Percentiles rank a stretch among this genome's conserved stretches.
Conservation (phyloP, 768 basidiomycete species). For the Rubroboletus satanas region DNA sequence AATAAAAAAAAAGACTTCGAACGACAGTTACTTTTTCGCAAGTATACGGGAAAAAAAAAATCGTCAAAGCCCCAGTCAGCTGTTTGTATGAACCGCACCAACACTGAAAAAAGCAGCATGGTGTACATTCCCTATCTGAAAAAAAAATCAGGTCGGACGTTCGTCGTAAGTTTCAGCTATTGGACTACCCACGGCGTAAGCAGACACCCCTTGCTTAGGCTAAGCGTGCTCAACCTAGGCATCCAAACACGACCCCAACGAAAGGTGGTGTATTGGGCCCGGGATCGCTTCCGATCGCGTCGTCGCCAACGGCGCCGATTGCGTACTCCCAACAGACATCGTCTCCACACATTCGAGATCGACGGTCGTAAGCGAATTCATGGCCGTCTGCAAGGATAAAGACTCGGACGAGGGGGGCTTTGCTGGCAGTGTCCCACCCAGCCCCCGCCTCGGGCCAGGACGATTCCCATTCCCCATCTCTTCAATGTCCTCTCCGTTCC, state of each 20-base stretch:
- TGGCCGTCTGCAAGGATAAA: background rate
- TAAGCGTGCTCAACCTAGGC: background rate
- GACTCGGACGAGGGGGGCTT: background rate
- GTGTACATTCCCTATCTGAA: too few relatives aligned
- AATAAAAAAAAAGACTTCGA: too few relatives aligned
- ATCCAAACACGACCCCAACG: background rate
- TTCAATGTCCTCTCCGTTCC: conserved; percentile 2
- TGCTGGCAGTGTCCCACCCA: too few relatives aligned
- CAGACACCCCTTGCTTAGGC: background rate
- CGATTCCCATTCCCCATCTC: background rate
- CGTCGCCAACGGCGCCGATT: background rate
- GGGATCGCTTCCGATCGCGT: background rate
- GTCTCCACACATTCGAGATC: conserved; percentile 6
- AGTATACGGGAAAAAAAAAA: too few relatives aligned
- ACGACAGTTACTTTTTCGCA: too few relatives aligned
- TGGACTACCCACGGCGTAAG: too few relatives aligned
- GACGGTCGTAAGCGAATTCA: conserved; percentile 8
- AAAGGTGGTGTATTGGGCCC: background rate
- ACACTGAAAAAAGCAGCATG: too few relatives aligned
- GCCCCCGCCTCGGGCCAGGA: too few relatives aligned
- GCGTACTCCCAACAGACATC: background rate
- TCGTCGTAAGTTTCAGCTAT: too few relatives aligned
- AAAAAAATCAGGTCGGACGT: too few relatives aligned
- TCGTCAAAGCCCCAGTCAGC: too few relatives aligned
- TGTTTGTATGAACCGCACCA: too few relatives aligned